These are phyloP conservation scores for Triticum timopheevii DNA, from an alignment of 176 grass and related monocot species.

Conservation along the genomic window DNA sequence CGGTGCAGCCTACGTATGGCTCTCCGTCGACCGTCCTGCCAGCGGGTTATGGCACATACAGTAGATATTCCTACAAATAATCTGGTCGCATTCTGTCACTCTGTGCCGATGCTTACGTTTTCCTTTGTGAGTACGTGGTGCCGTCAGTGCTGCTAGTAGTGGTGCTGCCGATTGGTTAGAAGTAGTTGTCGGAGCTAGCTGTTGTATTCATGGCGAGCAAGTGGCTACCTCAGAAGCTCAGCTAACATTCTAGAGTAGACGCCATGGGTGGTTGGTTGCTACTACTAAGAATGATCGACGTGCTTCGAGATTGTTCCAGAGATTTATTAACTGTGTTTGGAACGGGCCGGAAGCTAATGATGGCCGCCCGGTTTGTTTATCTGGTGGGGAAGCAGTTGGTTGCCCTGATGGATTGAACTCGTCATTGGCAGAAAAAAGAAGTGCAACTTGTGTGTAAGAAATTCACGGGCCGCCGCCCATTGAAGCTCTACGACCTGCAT, in stretches of 20 bases:
- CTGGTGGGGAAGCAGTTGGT: background rate
- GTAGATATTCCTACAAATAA: background rate
- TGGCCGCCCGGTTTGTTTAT: conserved; percentile 15
- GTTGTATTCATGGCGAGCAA: background rate
- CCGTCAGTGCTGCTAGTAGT: background rate
- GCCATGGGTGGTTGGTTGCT: conserved; percentile 30
- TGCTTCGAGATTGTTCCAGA: conserved; percentile 36
- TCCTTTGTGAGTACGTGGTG: background rate
- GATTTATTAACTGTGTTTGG: conserved; percentile 43
- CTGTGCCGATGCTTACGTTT: background rate
- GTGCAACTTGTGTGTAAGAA: conserved; percentile 30
- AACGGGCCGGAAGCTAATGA: conserved; percentile 16
- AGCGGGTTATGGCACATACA: background rate
- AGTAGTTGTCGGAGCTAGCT: conserved; percentile 32
- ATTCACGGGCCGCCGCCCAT: conserved; percentile 32
- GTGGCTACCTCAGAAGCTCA: background rate
- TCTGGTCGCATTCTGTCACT: background rate
- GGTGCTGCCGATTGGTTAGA: background rate
- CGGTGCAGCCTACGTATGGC: conserved; percentile 8
- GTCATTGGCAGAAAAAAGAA: conserved; percentile 39
- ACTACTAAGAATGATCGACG: background rate
- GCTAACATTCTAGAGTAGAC: background rate
- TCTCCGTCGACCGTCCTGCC: background rate
- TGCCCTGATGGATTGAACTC: conserved; percentile 19
- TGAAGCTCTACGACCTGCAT: conserved; percentile 25